Evolutionary conservation across 352 stramenopile species (phyloP).

Genomic region (Phytopythium mirpurense): DNA sequence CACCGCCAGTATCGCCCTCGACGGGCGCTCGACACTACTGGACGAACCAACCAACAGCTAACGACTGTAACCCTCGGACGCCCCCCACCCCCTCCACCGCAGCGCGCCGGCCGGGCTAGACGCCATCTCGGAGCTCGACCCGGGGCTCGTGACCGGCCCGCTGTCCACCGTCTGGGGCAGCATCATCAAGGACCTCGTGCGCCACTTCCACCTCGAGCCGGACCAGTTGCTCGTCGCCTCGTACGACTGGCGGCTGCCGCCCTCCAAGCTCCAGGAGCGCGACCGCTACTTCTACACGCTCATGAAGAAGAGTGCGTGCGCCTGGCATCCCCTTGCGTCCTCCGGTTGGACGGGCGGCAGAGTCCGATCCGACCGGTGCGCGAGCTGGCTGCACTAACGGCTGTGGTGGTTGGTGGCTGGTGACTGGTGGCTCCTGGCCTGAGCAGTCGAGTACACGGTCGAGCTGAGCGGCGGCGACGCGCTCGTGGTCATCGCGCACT

Average conservation of each 20-base stretch:
- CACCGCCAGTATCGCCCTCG: too few species aligned
- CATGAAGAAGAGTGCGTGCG: slow-evolving; percentile 57
- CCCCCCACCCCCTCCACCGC: too few species aligned
- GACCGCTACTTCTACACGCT: slow-evolving; percentile 74
- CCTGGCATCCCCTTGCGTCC: not conserved
- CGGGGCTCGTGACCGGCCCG: slow-evolving; percentile 64
- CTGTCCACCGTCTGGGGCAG: slow-evolving; percentile 68
- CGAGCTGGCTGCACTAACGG: too few species aligned
- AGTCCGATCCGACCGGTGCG: too few species aligned
- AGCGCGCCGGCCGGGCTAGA: slow-evolving; percentile 51
- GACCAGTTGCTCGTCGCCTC: slow-evolving; percentile 66
- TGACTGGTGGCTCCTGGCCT: too few species aligned
- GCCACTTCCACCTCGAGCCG: slow-evolving; percentile 62
- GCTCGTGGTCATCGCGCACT: slow-evolving; percentile 76
- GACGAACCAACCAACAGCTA: too few species aligned
- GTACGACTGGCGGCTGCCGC: slow-evolving; percentile 80
- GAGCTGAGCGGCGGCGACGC: slow-evolving; percentile 32
- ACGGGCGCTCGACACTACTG: too few species aligned
- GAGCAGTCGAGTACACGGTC: slow-evolving; percentile 54
- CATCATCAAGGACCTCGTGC: slow-evolving; percentile 59
- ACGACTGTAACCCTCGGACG: too few species aligned
- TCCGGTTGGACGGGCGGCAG: too few species aligned
- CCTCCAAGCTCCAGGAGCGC: slow-evolving; percentile 59
- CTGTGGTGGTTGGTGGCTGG: not conserved
- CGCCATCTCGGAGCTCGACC: slow-evolving; percentile 69